Evolutionary conservation across 352 stramenopile species (phyloP).

Genomic region (Detonula confervacea): DNA sequence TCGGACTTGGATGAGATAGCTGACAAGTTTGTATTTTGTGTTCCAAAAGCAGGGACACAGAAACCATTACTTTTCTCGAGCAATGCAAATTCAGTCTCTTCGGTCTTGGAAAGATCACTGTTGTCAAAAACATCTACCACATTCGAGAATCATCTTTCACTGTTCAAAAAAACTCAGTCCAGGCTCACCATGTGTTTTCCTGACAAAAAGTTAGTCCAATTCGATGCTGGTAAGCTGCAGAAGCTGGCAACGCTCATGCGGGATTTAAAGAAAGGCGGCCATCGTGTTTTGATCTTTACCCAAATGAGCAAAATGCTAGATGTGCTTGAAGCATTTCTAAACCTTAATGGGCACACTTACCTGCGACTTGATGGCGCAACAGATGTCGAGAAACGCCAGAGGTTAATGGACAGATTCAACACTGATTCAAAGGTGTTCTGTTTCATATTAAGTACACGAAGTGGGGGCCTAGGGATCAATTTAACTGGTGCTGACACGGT

Average conservation of each 20-base stretch:
- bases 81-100: slow-evolving; percentile 33
- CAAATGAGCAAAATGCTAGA: slow-evolving; percentile 99
- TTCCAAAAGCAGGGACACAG: slow-evolving; percentile 68
- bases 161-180: slow-evolving; percentile 72
- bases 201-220: slow-evolving; percentile 97
- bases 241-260: slow-evolving; percentile 89
- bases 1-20: slow-evolving; percentile 66
- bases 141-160: slow-evolving; percentile 62
- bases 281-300: slow-evolving; percentile 87
- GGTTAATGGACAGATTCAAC: slow-evolving; percentile 99
- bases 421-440: slow-evolving; percentile 95
- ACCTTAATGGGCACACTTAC: slow-evolving; percentile 97
- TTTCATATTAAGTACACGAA: slow-evolving; percentile 98
- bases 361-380: slow-evolving; percentile 97
- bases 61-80: slow-evolving; percentile 53
- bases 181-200: slow-evolving; percentile 93
- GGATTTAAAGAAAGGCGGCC: slow-evolving; percentile 78
- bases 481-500: slow-evolving; percentile 91
- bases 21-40: slow-evolving; percentile 84
- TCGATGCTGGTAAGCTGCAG: slow-evolving; percentile 95
- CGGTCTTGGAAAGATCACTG: slow-evolving; percentile 29
- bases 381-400: slow-evolving; percentile 93
- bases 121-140: slow-evolving; percentile 35
- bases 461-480: slow-evolving; percentile 97
- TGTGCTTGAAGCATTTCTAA: slow-evolving; percentile 98